phyloP scores from a whole-genome alignment of 371 early-diverging fungal species.

The Dichotomocladium elegans region DNA sequence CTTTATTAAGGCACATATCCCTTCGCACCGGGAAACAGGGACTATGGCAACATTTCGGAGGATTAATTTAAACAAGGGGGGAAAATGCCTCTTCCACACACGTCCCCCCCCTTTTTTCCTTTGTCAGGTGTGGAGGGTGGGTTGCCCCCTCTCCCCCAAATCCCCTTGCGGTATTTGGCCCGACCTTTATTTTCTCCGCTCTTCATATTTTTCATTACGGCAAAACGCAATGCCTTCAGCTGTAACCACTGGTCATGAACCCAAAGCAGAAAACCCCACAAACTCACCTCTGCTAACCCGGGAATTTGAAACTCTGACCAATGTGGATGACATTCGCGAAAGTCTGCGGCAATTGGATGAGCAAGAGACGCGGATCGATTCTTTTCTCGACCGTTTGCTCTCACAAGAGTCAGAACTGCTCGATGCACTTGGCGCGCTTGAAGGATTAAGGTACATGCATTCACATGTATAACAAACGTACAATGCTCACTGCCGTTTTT shows the following conservation, averaged over 20 bases:
- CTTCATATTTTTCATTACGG: too few species aligned
- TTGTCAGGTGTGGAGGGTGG: too few species aligned
- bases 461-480: not conserved
- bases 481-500: not conserved
- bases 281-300: constrained; percentile 1
- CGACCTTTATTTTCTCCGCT: too few species aligned
- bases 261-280: not conserved
- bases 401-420: constrained; percentile 23
- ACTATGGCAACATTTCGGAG: too few species aligned
- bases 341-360: constrained; percentile 59
- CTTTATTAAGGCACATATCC: too few species aligned
- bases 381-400: constrained; percentile 56
- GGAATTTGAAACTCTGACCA: constrained; percentile 46
- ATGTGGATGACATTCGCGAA: constrained; percentile 63
- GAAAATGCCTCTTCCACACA: too few species aligned
- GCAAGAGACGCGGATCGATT: constrained; percentile 66
- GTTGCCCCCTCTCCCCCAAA: too few species aligned
- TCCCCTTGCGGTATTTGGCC: too few species aligned
- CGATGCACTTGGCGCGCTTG: constrained; percentile 28
- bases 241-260: not conserved
- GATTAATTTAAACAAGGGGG: too few species aligned
- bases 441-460: constrained; percentile 40
- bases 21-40: too few species aligned
- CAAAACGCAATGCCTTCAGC: not conserved
- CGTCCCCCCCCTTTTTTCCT: too few species aligned